A percentile compares a stretch with the other conserved stretches of the same genome.
phyloP scores from a whole-genome alignment of 192 early-diverging fungal species.

The Entophlyctis luteolus region DNA sequence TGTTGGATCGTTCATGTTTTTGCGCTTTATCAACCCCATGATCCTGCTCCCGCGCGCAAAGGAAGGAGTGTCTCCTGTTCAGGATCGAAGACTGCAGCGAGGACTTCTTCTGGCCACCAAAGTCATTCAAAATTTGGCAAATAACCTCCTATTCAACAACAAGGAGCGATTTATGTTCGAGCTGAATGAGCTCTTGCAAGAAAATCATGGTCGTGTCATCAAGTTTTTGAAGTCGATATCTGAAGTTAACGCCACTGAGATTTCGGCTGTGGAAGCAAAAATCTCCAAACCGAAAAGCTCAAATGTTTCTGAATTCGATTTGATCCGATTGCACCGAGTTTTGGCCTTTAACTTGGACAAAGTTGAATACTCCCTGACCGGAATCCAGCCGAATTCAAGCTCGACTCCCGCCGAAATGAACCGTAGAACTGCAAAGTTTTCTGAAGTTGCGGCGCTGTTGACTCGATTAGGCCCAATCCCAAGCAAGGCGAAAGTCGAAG shows the following conservation, averaged over 20 bases:
- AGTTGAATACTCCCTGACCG: slow-evolving; percentile 33
- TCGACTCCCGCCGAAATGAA: neutral
- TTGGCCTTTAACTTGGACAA: slow-evolving; percentile 41
- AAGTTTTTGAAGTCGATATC: slow-evolving; percentile 78
- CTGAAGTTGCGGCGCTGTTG: slow-evolving; percentile 77
- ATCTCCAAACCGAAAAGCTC: neutral
- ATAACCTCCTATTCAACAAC: slow-evolving; percentile 88
- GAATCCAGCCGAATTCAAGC: neutral
- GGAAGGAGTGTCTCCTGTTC: slow-evolving; percentile 64
- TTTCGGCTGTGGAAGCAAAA: neutral
- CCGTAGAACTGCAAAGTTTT: slow-evolving; percentile 64
- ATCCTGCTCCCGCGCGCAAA: slow-evolving; percentile 89
- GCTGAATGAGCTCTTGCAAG: slow-evolving; percentile 81
- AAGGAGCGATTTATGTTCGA: slow-evolving; percentile 94
- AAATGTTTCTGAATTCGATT: slow-evolving; percentile 30
- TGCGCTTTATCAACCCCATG: slow-evolving; percentile 92
- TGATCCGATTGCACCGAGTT: slow-evolving; percentile 37
- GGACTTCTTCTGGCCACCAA: slow-evolving; percentile 88
- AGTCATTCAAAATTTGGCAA: slow-evolving; percentile 94
- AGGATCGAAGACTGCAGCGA: slow-evolving; percentile 70
- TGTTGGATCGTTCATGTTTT: slow-evolving; percentile 91
- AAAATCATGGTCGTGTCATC: slow-evolving; percentile 77
- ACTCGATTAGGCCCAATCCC: slow-evolving; percentile 85
- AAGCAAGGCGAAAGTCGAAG: slow-evolving; percentile 45
- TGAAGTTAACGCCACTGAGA: neutral